A percentile compares a stretch with the other conserved stretches of the same genome.
phyloP scores from a whole-genome alignment of 495 filamentous ascomycete genomes.

The Penicillium arizonense region DNA sequence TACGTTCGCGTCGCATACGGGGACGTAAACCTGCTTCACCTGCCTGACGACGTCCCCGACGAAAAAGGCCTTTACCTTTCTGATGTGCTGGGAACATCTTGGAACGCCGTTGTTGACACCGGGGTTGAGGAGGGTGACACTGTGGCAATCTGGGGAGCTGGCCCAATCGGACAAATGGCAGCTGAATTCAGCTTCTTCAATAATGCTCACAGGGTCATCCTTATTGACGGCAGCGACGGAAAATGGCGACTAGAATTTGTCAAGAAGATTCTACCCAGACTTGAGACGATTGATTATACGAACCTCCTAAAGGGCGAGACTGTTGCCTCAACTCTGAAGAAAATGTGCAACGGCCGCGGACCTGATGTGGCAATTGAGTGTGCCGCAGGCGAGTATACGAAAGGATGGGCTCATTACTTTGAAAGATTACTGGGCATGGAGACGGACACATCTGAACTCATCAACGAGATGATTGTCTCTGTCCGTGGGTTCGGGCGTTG shows the following conservation, averaged over 20 bases:
- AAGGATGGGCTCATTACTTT: slow-evolving; percentile 77
- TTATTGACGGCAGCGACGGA: slow-evolving; percentile 68
- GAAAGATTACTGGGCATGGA: slow-evolving; percentile 72
- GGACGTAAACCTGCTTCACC: slow-evolving; percentile 80
- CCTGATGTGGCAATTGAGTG: slow-evolving; percentile 82
- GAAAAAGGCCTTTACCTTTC: slow-evolving; percentile 84
- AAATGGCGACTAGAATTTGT: slow-evolving; percentile 68
- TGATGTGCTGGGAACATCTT: slow-evolving; percentile 76
- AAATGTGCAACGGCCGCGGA: slow-evolving; percentile 61
- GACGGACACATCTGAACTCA: slow-evolving; percentile 81
- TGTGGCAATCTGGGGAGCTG: slow-evolving; percentile 60
- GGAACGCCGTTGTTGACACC: slow-evolving; percentile 81
- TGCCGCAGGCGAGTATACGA: slow-evolving; percentile 83
- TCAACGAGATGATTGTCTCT: slow-evolving; percentile 84
- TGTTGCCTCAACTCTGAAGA: slow-evolving; percentile 69
- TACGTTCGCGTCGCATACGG: slow-evolving; percentile 80
- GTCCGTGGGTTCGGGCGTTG: slow-evolving; percentile 71
- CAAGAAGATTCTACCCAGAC: slow-evolving; percentile 58
- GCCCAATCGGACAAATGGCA: slow-evolving; percentile 74
- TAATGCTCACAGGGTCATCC: slow-evolving; percentile 73
- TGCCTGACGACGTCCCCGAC: slow-evolving; percentile 79
- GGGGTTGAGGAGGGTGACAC: slow-evolving; percentile 73
- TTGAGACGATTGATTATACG: slow-evolving; percentile 59
- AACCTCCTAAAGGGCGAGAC: slow-evolving; percentile 51
- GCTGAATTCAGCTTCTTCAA: slow-evolving; percentile 69